Evolutionary conservation across 2,329 filamentous ascomycete species (phyloP), one percentile per base, ranked within the genome.

Genomic region (Fusarium sp.): DNA sequence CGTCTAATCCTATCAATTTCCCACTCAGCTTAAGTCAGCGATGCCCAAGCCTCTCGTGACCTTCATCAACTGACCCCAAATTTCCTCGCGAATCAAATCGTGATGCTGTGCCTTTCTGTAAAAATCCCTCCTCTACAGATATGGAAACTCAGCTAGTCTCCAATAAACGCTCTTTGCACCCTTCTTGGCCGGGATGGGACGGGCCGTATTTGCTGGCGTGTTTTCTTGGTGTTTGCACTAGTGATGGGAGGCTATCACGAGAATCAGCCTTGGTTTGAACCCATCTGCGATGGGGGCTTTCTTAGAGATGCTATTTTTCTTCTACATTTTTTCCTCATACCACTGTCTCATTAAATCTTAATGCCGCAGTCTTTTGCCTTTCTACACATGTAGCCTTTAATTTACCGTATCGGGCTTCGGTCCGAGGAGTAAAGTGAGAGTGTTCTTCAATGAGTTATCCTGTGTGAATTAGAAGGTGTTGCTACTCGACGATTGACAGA

Each of bases 161-260:
- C 33, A 49, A 53, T 44, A 26, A 26, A 34, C 8, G n/a, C 8
- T 11, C 26, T 36, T 42, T 23, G 38, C 40, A 50, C 58, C 53
- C 41, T 49, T 61, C 31, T 54, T 60, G 63, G 20, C 36, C 67
- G 67, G 67, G 63, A 68, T 70, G 67, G 67, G 57, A 47, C 67
- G 67, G 68, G 15, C 67, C 67, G 67, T 70, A 33, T 60, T 54
- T 46, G 41, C 54, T 37, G 42, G 54, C 37, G 33, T 50, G 45
- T 34, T 66, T 45, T 18, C 36, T 62, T 49, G 59, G 38, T 45
- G 33, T 10, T 38, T 51, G 26, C 60, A 26, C 28, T 42, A 34
- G 16, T 4, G 30, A 54, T 37, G 36, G 28, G 49, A 50, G 33
- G 53, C 16, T 41, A 70, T 68, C 54, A 23, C 31, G 46, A 53